Evolutionary conservation across 1,139 yeast species (phyloP), one percentile per base, ranked within the genome.

Genomic region (Lodderomyces jiufengensis): DNA sequence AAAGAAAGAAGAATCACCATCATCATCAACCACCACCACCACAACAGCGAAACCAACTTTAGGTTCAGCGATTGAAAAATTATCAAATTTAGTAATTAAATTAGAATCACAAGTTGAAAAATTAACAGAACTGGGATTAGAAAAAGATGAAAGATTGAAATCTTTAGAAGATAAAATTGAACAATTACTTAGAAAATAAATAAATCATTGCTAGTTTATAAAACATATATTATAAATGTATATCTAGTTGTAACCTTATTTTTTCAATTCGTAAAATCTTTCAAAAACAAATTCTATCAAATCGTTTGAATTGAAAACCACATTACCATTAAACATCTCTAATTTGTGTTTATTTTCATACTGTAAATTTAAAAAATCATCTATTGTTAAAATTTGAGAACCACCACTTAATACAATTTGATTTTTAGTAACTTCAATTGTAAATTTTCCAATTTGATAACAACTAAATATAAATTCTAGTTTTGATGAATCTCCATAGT

Each of bases 401-500:
- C 84, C 84, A 4, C 83, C 84, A 3, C 73, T 70, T 27, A 70
- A 54, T 33, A 54, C 63, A 4, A 68, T 69, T 1, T 70, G 53
- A 2, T 73, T 73, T 41, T 51, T 56, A 1, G 75, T 76, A 39
- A 57, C 85, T 37, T 90, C 94, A 27, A 92, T 68, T 8, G 76
- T 75, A 51, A 87, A 86, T 16, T 72, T 72, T 1, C 92, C 94
- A 7, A 78, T 80, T 44, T 76, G 70, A 51, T 85, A 86, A 50
- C 92, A 82, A 43, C 85, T 78, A 52, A 86, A 81, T 62, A 84
- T 79, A 50, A 88, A 79, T 43, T 78, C 79, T 16, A 85, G 70
- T 48, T 82, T 85, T 9, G 86, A 84, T 32, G 78, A 72, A 38
- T 63, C 57, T 36, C 66, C 62, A 7, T 24, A 29, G 27, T 70